These are phyloP conservation scores for Mimosa pudica DNA, from an alignment of 306 rosid species.

Conservation along the genomic window DNA sequence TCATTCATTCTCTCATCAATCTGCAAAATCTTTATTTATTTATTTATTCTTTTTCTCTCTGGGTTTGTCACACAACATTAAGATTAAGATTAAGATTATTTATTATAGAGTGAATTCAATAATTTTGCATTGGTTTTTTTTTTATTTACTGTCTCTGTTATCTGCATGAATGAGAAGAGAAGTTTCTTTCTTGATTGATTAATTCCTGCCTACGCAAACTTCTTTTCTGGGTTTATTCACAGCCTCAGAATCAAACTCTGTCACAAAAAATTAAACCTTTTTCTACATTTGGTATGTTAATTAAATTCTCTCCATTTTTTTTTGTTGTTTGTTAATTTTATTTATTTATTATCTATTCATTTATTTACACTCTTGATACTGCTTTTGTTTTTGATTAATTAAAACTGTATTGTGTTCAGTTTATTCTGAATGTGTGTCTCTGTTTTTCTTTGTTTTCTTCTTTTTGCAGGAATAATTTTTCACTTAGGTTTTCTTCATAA, in stretches of 20 bases:
- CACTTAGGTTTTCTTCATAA: conserved; percentile 41
- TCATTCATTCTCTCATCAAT: background rate
- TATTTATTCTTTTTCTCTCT: background rate
- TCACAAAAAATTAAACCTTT: conserved; percentile 28
- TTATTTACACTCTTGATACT: conserved; percentile 29
- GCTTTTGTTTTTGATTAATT: conserved; percentile 39
- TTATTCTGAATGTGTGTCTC: conserved; percentile 34
- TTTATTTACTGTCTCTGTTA: conserved; percentile 18
- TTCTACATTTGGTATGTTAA: conserved; percentile 47
- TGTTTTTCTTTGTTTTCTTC: background rate
- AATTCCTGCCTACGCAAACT: conserved; percentile 44
- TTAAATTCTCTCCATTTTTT: conserved; percentile 37
- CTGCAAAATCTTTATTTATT: background rate
- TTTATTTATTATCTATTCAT: too few relatives aligned
- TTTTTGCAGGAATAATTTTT: conserved; percentile 47
- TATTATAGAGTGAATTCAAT: too few relatives aligned
- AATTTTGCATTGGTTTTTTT: conserved; percentile 38
- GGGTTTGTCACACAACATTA: background rate
- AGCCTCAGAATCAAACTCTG: conserved; percentile 42
- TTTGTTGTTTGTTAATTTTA: conserved; percentile 14
- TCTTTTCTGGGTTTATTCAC: conserved; percentile 21
- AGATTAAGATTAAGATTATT: too few relatives aligned
- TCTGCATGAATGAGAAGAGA: conserved; percentile 19
- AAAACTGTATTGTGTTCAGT: conserved; percentile 31
- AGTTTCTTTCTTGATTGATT: conserved; percentile 28